phyloP scores from a whole-genome alignment of 2,329 filamentous ascomycete genomes.

The Hypoxylon sp. region DNA sequence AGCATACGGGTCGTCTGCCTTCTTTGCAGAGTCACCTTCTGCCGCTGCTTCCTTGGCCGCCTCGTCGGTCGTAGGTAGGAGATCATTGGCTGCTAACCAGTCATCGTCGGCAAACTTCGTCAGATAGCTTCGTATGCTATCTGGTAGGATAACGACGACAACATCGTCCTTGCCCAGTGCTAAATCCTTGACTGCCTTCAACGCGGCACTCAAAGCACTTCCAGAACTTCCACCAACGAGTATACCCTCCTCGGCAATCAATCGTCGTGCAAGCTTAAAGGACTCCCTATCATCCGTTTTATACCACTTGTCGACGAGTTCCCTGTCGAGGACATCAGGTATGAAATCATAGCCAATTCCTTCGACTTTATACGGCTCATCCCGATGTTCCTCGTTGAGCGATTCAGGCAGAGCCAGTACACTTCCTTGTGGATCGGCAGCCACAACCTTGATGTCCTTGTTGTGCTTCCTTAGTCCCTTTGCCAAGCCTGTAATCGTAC shows the following conservation, averaged over 20 bases:
- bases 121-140: constrained; percentile 97
- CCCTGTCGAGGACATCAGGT: constrained; percentile 89
- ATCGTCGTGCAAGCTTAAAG: constrained; percentile 87
- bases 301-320: constrained; percentile 92
- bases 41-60: constrained; percentile 65
- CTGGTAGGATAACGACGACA: constrained; percentile 91
- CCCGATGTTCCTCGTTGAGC: constrained; percentile 84
- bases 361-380: constrained; percentile 96
- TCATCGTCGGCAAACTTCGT: constrained; percentile 99
- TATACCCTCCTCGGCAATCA: constrained; percentile 95
- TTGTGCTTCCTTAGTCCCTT: constrained; percentile 91
- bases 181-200: constrained; percentile 82
- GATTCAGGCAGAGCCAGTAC: constrained; percentile 86
- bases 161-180: constrained; percentile 86
- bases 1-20: constrained; percentile 76
- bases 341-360: constrained; percentile 99
- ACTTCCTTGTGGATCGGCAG: constrained; percentile 92
- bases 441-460: constrained; percentile 86
- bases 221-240: constrained; percentile 95
- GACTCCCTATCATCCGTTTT: constrained; percentile 96
- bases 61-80: constrained; percentile 73
- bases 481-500: constrained; percentile 92
- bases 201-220: constrained; percentile 87
- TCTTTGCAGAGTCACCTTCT: constrained; percentile 57
- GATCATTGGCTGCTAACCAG: constrained; percentile 97